phyloP scores from a whole-genome alignment of 305 asterid species.

The Euphrasia arctica region DNA sequence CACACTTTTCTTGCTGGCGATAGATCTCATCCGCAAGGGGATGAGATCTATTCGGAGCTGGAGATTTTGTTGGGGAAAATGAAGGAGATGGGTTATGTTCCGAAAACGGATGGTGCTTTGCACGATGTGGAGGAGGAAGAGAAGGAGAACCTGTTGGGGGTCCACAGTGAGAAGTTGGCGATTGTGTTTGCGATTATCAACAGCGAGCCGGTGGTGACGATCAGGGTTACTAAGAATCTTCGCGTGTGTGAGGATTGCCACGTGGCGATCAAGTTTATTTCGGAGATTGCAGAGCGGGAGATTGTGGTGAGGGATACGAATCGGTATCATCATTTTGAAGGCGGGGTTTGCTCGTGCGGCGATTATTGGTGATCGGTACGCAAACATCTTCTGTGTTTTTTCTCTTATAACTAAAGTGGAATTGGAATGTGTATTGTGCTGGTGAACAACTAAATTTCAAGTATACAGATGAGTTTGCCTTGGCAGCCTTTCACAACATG shows the following conservation, averaged over 20 bases:
- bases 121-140: conserved; percentile 94
- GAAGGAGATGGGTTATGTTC: conserved; percentile 72
- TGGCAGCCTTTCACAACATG: no score
- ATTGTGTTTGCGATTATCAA: conserved; percentile 69
- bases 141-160: conserved; percentile 71
- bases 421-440: no score
- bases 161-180: conserved; percentile 85
- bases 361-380: conserved; percentile 66
- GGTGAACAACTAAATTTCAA: no score
- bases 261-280: conserved; percentile 63
- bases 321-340: conserved; percentile 71
- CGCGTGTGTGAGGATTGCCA: conserved; percentile 88
- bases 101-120: conserved; percentile 62
- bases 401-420: no score
- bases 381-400: no score
- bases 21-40: conserved; percentile 52
- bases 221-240: conserved; percentile 71
- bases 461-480: no score
- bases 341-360: conserved; percentile 73
- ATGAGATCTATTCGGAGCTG: conserved; percentile 60
- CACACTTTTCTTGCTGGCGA: conserved; percentile 87
- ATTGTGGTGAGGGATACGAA: conserved; percentile 77
- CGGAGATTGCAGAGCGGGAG: conserved; percentile 57
- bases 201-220: conserved; percentile 45
- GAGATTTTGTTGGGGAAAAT: conserved; percentile 65